Evolutionary conservation across 345 rosid species (phyloP), one percentile per base, ranked within the genome.

Genomic region (Syzygium aqueum): DNA sequence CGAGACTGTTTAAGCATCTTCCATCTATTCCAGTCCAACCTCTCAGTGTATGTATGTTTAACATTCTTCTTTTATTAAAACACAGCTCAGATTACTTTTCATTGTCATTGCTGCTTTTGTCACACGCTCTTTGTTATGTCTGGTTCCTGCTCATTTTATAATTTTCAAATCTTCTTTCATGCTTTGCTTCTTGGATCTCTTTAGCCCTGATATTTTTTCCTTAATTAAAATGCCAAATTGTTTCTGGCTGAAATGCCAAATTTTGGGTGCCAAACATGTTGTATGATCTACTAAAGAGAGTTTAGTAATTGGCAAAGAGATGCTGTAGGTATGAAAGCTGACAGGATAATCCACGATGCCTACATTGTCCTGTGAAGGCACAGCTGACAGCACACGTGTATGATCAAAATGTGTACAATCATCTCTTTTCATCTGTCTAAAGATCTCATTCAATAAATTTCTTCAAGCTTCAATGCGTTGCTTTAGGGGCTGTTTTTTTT

Each of bases 1-100:
- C 93, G 95, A 93, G 98, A 93, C 94, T 97, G 88, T 95, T 95
- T 92, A 96, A 95, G 95, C 99, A 97, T 92, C 99, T 96, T 89
- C 99, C 99, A 49, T 94, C 99, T 53, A 85, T 96, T 92, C 94
- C 96, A 51, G 90, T 95, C 90, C 95, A 95, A 90, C 98, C 99
- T 73, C 91, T 96, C 89, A 89, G 96, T 89, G 99, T 97, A 96
- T 11, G 56, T 84, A 50, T 65, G 56, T 17, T 40, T 50, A 25
- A 59, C 83, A 57, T 51, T 43, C 52, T 87, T 73, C 82, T 19
- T 73, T 73, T 19, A 73, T 73, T 73, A 49, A 37, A 73, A 12
- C 27, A 37, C 17, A 37, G 49, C 82, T 73, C 78, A 67, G 46
- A 67, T 37, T 73, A 19, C 49, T 73, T 37, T 19, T 33, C 27